phyloP scores from a whole-genome alignment of 2,329 filamentous ascomycete genomes.

The Exutisphaerella laricina region DNA sequence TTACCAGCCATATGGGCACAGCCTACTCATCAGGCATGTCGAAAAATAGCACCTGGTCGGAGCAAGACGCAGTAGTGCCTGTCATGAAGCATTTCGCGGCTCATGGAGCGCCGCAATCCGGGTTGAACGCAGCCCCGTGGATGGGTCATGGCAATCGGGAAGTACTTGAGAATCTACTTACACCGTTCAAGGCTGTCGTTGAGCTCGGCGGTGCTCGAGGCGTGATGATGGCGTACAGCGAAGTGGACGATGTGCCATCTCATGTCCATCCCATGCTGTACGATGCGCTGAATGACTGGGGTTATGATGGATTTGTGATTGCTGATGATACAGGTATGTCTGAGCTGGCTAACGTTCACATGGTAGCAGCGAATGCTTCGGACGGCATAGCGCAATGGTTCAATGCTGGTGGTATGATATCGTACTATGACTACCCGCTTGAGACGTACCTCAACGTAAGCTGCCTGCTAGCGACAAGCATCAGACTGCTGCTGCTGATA shows the following conservation, averaged over 20 bases:
- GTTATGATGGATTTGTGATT: conserved; percentile 16
- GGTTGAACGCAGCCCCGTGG: conserved; percentile 14
- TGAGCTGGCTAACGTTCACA: conserved; percentile 9
- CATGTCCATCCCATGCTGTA: conserved; percentile 17
- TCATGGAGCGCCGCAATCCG: conserved; percentile 14
- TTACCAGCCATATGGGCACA: conserved; percentile 16
- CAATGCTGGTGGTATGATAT: conserved; percentile 18
- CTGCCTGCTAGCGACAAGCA: too few species aligned
- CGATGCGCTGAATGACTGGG: conserved; percentile 13
- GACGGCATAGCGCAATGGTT: conserved; percentile 16
- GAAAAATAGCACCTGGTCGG: conserved; percentile 13
- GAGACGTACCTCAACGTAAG: conserved; percentile 14
- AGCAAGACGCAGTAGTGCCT: conserved; percentile 14
- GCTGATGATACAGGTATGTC: conserved; percentile 19
- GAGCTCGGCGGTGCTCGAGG: conserved; percentile 16
- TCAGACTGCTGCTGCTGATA: too few species aligned
- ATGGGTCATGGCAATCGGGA: conserved; percentile 18
- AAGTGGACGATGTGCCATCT: conserved; percentile 16
- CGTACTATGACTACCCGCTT: conserved; percentile 17
- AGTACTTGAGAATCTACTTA: conserved; percentile 13
- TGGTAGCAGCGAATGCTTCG: conserved; percentile 5
- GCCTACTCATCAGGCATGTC: conserved; percentile 16
- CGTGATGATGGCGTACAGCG: conserved; percentile 19
- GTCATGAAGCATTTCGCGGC: conserved; percentile 21
- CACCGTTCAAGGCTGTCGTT: conserved; percentile 15